Conservation (phyloP, 306 rosid species). For the Cyclanthera cordifolia region DNA sequence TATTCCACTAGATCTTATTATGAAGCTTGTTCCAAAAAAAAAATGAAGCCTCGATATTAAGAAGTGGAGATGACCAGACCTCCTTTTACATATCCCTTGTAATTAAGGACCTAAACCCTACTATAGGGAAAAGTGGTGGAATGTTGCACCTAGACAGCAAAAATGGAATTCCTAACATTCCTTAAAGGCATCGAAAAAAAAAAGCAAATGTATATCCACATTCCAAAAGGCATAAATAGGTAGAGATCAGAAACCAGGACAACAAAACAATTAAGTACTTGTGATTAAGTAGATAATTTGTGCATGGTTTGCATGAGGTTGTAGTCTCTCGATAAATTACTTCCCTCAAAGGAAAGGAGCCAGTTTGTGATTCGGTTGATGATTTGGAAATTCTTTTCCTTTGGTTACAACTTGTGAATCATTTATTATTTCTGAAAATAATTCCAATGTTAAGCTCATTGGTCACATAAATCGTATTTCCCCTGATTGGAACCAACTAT, state of each 20-base stretch:
- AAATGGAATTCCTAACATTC: not conserved
- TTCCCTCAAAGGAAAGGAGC: too few relatives aligned
- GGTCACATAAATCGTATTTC: too few relatives aligned
- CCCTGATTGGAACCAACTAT: too few relatives aligned
- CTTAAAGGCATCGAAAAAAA: not conserved
- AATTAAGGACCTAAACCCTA: not conserved
- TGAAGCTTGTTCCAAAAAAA: not conserved
- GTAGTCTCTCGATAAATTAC: too few relatives aligned
- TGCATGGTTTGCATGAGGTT: too few relatives aligned
- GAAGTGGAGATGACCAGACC: not conserved
- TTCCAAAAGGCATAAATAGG: not conserved
- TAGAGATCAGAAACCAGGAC: not conserved
- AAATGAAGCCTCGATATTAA: not conserved
- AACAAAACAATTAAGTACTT: not conserved
- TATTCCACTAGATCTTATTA: not conserved
- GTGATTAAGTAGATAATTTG: too few relatives aligned
- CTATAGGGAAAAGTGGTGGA: not conserved
- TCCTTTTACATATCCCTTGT: not conserved
- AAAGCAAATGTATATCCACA: not conserved
- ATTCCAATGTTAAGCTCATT: too few relatives aligned
- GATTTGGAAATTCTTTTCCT: too few relatives aligned
- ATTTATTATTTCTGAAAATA: too few relatives aligned
- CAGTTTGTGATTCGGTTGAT: too few relatives aligned
- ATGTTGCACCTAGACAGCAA: not conserved
- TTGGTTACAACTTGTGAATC: too few relatives aligned